phyloP scores from a whole-genome alignment of 1,139 yeast species.

The Saccharomyces hybrid region DNA sequence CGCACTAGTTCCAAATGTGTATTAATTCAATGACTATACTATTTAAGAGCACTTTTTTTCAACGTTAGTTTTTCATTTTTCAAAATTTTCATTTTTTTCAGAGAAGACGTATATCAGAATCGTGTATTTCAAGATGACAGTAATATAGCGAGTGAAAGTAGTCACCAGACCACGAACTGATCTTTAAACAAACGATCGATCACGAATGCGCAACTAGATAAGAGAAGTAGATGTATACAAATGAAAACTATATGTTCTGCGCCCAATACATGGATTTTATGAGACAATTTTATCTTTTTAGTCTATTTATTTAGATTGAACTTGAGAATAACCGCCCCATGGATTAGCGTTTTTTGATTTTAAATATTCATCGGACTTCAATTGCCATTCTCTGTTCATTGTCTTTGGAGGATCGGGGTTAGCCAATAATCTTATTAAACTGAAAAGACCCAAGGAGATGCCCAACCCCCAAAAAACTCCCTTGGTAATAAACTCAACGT shows the following conservation, averaged over 20 bases:
- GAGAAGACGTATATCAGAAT: background rate
- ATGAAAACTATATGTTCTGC: background rate
- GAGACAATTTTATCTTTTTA: background rate
- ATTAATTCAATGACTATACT: background rate
- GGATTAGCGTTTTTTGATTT: slow-evolving; percentile 96
- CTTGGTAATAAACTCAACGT: slow-evolving; percentile 62
- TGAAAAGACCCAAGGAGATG: slow-evolving; percentile 56
- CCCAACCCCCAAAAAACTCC: slow-evolving; percentile 68
- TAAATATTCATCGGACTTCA: slow-evolving; percentile 88
- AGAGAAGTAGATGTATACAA: background rate
- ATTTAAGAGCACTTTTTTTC: background rate
- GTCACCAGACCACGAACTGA: background rate
- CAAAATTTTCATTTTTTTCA: slow-evolving; percentile 1
- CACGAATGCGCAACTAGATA: background rate
- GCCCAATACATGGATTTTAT: background rate
- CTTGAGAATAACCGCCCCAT: slow-evolving; percentile 89
- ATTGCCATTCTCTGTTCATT: slow-evolving; percentile 95
- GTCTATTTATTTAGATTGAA: slow-evolving; percentile 56
- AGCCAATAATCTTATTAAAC: slow-evolving; percentile 50
- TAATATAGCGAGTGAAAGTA: background rate
- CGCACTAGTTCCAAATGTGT: no score
- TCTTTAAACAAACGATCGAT: background rate
- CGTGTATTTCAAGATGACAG: background rate
- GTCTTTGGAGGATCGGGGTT: slow-evolving; percentile 63
- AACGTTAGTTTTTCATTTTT: background rate